Base-by-base conservation (phyloP, 495 filamentous ascomycete genomes). In the Wilcoxina mikolae region DNA sequence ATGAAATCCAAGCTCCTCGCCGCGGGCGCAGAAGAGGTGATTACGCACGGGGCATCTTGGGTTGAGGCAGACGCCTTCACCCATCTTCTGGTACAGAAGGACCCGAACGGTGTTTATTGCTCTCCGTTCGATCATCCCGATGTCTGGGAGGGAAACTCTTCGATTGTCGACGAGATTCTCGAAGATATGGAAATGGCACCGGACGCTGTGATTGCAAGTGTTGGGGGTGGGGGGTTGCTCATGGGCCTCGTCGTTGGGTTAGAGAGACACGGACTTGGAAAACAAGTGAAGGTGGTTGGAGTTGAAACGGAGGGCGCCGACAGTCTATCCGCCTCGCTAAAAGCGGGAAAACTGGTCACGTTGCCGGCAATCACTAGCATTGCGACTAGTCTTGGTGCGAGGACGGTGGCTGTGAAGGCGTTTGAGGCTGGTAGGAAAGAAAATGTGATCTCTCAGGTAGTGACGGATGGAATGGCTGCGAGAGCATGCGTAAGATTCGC, bases 141-240 rank as follows among this genome's bases (percentile, higher is more conserved):
- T 57, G 78, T 95, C 59, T 95, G 91, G 90, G 70, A 79, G 25
- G 91, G 91, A 26, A 76, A 82, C 59, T 71, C 76, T 39, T 85
- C 77, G 2, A 60, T 95, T 31, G 68, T 95, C 22, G 77, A 82
- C 56, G 91, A 98, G 68, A 65, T 95, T 9, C 70, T 73, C 22
- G 58, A 67, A 3, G 57, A 66, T 12, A 53, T 64, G n/a, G 58
- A 53, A 22, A 64, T 54, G 5, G 66, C 47, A 44, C 60, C 53
- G 62, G 82, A 87, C 60, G 84, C 77, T 5, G 68, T 98, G 2
- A 74, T 94, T 10, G 93, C 85, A 66, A 83, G 75, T 58, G 87
- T 95, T 43, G 91, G 90, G 10, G 91, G 91, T 12, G 91, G 91
- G 3, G 91, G 91, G 0, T 69, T 98, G 39, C 73, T 95, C 31